Percentiles rank a stretch among this genome's conserved stretches.
phyloP scores from a whole-genome alignment of 495 filamentous ascomycete species.

The Neurospora africana region DNA sequence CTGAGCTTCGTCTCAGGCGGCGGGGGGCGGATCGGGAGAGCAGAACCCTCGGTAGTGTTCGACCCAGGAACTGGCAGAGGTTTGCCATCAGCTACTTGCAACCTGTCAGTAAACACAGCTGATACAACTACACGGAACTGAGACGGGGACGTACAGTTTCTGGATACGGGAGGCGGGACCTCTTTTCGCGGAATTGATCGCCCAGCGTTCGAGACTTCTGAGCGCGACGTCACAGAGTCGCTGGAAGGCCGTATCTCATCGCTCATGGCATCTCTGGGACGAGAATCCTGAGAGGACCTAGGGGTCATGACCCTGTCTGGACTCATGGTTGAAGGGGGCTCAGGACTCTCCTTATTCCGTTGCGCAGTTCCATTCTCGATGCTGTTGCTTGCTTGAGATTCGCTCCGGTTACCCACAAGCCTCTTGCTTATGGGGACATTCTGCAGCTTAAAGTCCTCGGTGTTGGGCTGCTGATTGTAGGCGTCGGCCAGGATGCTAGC shows the following conservation, averaged over 20 bases:
- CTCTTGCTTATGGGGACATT: constrained; percentile 63
- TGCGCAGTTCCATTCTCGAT: constrained; percentile 19
- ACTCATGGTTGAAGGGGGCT: constrained; percentile 15
- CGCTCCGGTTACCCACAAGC: constrained; percentile 47
- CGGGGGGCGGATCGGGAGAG: constrained; percentile 14
- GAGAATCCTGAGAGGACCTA: constrained; percentile 39
- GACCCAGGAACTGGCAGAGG: constrained; percentile 14
- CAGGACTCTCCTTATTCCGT: constrained; percentile 22
- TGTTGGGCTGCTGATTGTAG: constrained; percentile 8
- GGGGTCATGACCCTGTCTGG: constrained; percentile 36
- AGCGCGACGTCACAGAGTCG: constrained; percentile 23
- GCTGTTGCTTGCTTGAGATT: constrained; percentile 43
- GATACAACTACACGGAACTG: background rate
- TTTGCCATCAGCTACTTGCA: constrained; percentile 31
- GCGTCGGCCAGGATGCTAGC: background rate
- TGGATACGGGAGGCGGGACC: constrained; percentile 24
- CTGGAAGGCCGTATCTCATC: constrained; percentile 31
- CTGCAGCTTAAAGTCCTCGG: constrained; percentile 61
- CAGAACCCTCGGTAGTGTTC: constrained; percentile 6
- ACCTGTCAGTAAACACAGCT: background rate
- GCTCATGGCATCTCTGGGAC: constrained; percentile 29
- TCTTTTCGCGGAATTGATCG: constrained; percentile 39
- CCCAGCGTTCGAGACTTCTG: constrained; percentile 21
- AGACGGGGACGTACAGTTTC: constrained; percentile 18
- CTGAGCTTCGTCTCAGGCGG: constrained; percentile 34